Conservation (phyloP, 176 grass and related monocot species). For the Thinopyrum elongatum region DNA sequence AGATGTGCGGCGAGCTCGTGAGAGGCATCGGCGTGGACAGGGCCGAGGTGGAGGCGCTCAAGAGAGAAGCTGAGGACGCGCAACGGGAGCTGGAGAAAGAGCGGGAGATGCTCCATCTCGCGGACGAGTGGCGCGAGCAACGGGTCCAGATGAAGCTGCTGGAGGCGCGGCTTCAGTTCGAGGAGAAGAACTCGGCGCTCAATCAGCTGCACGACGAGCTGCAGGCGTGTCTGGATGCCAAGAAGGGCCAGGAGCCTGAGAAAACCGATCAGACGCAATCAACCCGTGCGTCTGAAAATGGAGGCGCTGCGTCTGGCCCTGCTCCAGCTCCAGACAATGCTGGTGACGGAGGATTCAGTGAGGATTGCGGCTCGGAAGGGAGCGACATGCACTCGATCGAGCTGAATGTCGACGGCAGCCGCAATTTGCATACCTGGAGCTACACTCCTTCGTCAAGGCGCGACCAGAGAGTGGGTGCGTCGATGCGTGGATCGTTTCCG, state of each 20-base stretch:
- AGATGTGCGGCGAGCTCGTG: slow-evolving; percentile 63
- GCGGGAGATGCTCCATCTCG: slow-evolving; percentile 87
- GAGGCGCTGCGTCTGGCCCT: neutral
- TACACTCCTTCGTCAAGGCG: slow-evolving; percentile 26
- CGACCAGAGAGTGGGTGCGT: neutral
- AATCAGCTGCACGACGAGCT: slow-evolving; percentile 68
- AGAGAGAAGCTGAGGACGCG: slow-evolving; percentile 49
- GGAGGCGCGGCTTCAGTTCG: slow-evolving; percentile 79
- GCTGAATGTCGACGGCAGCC: slow-evolving; percentile 62
- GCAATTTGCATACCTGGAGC: slow-evolving; percentile 51
- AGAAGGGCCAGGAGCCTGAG: slow-evolving; percentile 24
- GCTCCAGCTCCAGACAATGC: neutral
- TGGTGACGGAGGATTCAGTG: slow-evolving; percentile 4
- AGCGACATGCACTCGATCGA: slow-evolving; percentile 79
- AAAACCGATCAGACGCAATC: neutral
- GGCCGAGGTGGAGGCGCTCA: slow-evolving; percentile 58
- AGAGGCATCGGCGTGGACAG: slow-evolving; percentile 66
- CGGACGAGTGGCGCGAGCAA: slow-evolving; percentile 80
- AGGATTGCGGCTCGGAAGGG: slow-evolving; percentile 36
- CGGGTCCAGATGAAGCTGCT: slow-evolving; percentile 92
- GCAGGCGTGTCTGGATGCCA: slow-evolving; percentile 43
- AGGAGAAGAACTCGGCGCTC: slow-evolving; percentile 80
- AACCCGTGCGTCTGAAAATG: slow-evolving; percentile 3
- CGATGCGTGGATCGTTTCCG: slow-evolving; percentile 24
- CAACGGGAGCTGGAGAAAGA: slow-evolving; percentile 77